phyloP scores from a whole-genome alignment of 2,329 filamentous ascomycete genomes.

The Curvularia eragrostidis region DNA sequence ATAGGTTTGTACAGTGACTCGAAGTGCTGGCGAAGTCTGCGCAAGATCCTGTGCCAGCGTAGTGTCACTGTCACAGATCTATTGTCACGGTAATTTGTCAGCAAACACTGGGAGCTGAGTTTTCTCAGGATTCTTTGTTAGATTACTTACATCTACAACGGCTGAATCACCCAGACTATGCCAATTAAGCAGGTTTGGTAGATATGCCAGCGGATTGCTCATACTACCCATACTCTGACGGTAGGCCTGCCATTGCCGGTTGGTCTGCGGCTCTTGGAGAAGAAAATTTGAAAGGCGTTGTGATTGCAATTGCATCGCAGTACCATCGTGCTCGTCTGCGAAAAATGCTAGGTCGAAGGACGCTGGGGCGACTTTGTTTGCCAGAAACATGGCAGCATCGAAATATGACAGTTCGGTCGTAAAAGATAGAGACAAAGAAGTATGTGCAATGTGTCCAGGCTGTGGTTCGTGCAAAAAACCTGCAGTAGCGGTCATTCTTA shows the following conservation, averaged over 20 bases:
- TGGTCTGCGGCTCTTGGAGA: constrained; percentile 31
- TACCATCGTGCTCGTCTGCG: constrained; percentile 24
- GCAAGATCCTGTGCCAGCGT: constrained; percentile 1
- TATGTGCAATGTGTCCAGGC: constrained; percentile 47
- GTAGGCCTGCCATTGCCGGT: constrained; percentile 46
- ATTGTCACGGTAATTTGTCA: neutral
- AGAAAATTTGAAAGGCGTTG: constrained; percentile 26
- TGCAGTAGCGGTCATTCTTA: constrained; percentile 32
- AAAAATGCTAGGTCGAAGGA: constrained; percentile 38
- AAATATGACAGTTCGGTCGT: constrained; percentile 43
- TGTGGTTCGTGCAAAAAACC: constrained; percentile 22
- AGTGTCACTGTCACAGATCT: constrained; percentile 6
- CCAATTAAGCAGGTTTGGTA: constrained; percentile 41
- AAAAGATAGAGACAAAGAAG: constrained; percentile 49
- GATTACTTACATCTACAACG: constrained; percentile 38
- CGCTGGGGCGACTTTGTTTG: constrained; percentile 44
- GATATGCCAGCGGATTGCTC: constrained; percentile 27
- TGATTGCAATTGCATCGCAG: constrained; percentile 11
- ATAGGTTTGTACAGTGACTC: constrained; percentile 10
- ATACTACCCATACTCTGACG: constrained; percentile 28
- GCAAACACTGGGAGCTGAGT: neutral
- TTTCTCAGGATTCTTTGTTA: neutral
- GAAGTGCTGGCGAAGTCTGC: neutral
- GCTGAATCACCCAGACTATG: constrained; percentile 31
- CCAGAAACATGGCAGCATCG: constrained; percentile 52